These are phyloP conservation scores for Phaeosphaeria sp. DNA, from an alignment of 2,329 filamentous ascomycete genomes.

Conservation along the genomic window DNA sequence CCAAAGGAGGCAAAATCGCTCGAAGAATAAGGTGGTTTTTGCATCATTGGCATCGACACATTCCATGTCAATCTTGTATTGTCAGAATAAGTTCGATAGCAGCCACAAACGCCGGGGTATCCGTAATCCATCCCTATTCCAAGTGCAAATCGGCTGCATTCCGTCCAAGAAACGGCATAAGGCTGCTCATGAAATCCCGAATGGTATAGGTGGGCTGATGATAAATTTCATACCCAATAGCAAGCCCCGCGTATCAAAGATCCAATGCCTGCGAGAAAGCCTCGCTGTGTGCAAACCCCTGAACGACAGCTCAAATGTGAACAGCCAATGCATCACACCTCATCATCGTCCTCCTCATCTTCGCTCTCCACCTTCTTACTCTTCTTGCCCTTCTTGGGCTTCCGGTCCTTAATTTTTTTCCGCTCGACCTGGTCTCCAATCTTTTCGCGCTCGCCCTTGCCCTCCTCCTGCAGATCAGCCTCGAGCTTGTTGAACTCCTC, in stretches of 20 bases:
- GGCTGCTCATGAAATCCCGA: background rate
- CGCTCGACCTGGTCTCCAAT: slow-evolving; percentile 77
- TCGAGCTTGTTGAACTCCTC: slow-evolving; percentile 74
- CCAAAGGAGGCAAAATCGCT: too few species aligned
- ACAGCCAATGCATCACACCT: slow-evolving; percentile 1
- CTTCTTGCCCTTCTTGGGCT: slow-evolving; percentile 37
- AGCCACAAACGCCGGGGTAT: background rate
- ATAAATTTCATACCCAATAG: background rate
- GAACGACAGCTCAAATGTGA: background rate
- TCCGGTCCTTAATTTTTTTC: slow-evolving; percentile 46
- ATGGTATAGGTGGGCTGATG: too few species aligned
- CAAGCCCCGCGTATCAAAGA: background rate
- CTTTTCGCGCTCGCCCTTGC: slow-evolving; percentile 73
- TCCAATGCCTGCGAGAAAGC: background rate
- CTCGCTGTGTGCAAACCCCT: background rate
- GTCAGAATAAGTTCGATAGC: too few species aligned
- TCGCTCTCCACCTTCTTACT: slow-evolving; percentile 32
- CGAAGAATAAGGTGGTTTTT: too few species aligned
- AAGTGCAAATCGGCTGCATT: background rate
- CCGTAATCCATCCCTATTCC: background rate
- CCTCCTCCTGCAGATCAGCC: slow-evolving; percentile 68
- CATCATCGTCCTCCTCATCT: slow-evolving; percentile 14
- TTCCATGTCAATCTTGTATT: too few species aligned
- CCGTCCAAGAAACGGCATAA: background rate
- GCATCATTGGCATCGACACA: too few species aligned